Evolutionary conservation across 345 rosid species (phyloP).

Genomic region (Erysimum cheiranthoides): DNA sequence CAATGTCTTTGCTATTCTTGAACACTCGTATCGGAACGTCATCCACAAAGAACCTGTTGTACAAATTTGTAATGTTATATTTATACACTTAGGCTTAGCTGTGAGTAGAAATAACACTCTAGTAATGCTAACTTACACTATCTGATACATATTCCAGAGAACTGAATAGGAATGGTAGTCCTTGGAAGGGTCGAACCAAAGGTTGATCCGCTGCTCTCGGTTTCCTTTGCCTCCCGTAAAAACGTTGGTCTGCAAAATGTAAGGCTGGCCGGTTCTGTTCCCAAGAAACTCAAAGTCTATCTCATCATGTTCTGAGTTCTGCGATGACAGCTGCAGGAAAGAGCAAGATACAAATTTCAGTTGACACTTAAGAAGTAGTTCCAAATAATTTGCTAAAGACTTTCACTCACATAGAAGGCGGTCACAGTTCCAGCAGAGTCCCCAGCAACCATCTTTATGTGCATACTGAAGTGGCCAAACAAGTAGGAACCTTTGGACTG

Average conservation of each 20-base stretch:
- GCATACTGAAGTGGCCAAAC: conserved; percentile 88
- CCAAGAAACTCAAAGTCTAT: conserved; percentile 95
- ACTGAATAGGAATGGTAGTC: conserved; percentile 67
- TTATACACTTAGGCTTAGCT: not conserved
- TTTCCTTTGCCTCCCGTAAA: conserved; percentile 82
- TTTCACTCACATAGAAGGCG: conserved; percentile 71
- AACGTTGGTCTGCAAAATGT: conserved; percentile 82
- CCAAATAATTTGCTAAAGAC: not conserved
- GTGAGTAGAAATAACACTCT: not conserved
- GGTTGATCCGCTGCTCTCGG: conserved; percentile 78
- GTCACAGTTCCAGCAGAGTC: conserved; percentile 92
- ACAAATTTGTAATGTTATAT: not conserved
- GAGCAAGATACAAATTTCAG: not conserved
- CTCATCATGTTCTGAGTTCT: conserved; percentile 84
- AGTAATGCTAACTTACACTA: conserved; percentile 61
- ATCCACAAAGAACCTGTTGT: conserved; percentile 73
- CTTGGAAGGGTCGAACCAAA: conserved; percentile 86
- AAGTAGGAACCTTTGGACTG: conserved; percentile 83
- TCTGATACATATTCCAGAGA: conserved; percentile 74
- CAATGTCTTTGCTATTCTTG: conserved; percentile 79
- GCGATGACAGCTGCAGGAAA: conserved; percentile 73
- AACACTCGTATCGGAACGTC: conserved; percentile 77
- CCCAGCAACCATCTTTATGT: conserved; percentile 77
- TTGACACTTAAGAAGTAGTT: not conserved
- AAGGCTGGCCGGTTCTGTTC: conserved; percentile 81